These are phyloP conservation scores for Metschnikowia koreensis DNA, from an alignment of 805 yeast genomes.

Conservation along the genomic window DNA sequence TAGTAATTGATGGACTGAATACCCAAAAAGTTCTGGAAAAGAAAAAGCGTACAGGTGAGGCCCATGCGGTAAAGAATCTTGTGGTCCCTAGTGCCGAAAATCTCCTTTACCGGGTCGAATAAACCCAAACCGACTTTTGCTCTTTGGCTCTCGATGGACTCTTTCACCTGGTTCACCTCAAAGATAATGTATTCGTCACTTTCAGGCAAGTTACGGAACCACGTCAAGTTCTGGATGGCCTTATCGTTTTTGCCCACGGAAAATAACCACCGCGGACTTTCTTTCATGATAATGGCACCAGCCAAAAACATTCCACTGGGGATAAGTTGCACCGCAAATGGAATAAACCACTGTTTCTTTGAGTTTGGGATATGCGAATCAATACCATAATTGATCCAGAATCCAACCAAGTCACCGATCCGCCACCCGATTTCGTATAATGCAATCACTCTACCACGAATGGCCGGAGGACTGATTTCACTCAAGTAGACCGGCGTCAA, in stretches of 20 bases:
- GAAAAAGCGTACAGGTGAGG: slow-evolving; percentile 33
- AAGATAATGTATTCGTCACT: slow-evolving; percentile 34
- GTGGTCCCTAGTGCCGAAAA: slow-evolving; percentile 25
- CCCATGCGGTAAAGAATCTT: slow-evolving; percentile 28
- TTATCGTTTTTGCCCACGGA: slow-evolving; percentile 30
- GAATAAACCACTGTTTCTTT: slow-evolving; percentile 38
- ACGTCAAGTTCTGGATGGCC: slow-evolving; percentile 32
- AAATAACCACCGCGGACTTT: slow-evolving; percentile 38
- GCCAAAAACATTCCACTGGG: slow-evolving; percentile 35
- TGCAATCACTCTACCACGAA: slow-evolving; percentile 32
- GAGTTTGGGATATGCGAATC: slow-evolving; percentile 25
- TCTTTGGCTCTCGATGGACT: slow-evolving; percentile 30
- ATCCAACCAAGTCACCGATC: slow-evolving; percentile 39
- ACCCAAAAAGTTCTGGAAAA: slow-evolving; percentile 40
- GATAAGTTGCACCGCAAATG: slow-evolving; percentile 39
- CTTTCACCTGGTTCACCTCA: slow-evolving; percentile 37
- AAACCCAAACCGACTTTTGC: slow-evolving; percentile 31
- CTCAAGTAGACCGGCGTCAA: slow-evolving; percentile 37
- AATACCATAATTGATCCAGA: slow-evolving; percentile 37
- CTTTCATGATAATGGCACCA: slow-evolving; percentile 33
- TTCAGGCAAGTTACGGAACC: slow-evolving; percentile 35
- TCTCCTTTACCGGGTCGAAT: slow-evolving; percentile 34
- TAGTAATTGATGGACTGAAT: slow-evolving; percentile 41
- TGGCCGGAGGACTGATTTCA: slow-evolving; percentile 37
- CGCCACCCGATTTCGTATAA: slow-evolving; percentile 40